Conservation (phyloP, 2,329 filamentous ascomycete genomes). For the Penicillium capsulatum region DNA sequence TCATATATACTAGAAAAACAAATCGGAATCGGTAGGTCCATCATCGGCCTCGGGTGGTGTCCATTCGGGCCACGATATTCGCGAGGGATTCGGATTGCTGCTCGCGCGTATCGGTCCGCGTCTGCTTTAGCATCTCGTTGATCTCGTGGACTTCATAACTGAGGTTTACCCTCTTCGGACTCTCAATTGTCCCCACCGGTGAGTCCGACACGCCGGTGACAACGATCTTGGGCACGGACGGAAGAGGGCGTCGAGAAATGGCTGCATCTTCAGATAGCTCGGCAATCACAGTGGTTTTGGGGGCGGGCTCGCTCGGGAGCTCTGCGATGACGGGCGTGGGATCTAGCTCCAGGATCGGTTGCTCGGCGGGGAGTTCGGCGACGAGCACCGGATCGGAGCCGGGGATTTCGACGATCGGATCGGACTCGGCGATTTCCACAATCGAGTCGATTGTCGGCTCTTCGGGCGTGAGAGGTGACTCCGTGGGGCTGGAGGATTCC, state of each 20-base stretch:
- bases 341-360: not conserved
- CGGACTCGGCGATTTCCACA: not conserved
- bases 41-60: slow-evolving; percentile 2
- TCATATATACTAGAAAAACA: too few relatives aligned
- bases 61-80: slow-evolving; percentile 13
- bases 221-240: slow-evolving; percentile 9
- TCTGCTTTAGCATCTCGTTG: slow-evolving; percentile 14
- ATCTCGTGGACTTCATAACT: slow-evolving; percentile 10
- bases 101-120: slow-evolving; percentile 8
- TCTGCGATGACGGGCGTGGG: not conserved
- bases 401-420: not conserved
- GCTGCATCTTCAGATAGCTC: slow-evolving; percentile 7
- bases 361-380: slow-evolving; percentile 1
- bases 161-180: not conserved
- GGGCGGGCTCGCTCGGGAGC: slow-evolving; percentile 4
- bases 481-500: not conserved
- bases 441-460: not conserved
- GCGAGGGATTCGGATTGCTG: slow-evolving; percentile 13
- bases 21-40: not conserved
- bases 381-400: not conserved
- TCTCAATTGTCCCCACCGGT: slow-evolving; percentile 1
- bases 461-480: not conserved
- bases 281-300: slow-evolving; percentile 3
- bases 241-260: not conserved
- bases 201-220: slow-evolving; percentile 6